Evolutionary conservation across 2,329 filamentous ascomycete species (phyloP), one percentile per base, ranked within the genome.

Genomic region (Fusarium sp.): DNA sequence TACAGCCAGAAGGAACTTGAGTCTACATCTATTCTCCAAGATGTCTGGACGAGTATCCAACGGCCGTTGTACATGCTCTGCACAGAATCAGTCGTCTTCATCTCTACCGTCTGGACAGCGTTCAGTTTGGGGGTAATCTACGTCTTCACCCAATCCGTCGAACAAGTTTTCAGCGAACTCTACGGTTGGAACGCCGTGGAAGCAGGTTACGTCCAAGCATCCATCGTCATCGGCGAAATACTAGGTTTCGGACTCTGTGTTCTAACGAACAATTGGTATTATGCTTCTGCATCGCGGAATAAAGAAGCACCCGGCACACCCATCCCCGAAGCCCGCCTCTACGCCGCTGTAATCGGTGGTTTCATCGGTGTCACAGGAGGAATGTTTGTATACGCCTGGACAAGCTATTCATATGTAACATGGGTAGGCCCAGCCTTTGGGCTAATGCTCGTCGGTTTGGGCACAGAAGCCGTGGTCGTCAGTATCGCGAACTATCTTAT

Each of bases 371-470:
- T 70, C 0, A 63, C 61, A 0, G 67, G 66, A 0, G 67, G 67
- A 7, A 70, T 70, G 67, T 67, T 70, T 6, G 51, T 70, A 0
- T 70, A 70, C 10, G 67, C 67, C 1, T 70, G 67, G 67, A 70
- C 62, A 5, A 67, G 67, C 8, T 70, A 59, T 7, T 25, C 61
- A 4, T 57, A 32, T 2, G 52, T 70, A 1, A 65, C 46, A 1
- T 70, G 67, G 67, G 46, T 67, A 2, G 67, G 62, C 0, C 67
- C 67, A 1, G 62, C 67, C 0, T 29, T 70, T 6, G 67, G 67
- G 0, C 27, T 70, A 1, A 57, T 67, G 57, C 49, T 70, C 2
- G 61, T 70, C n/a, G 67, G 67, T 0, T 32, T 70, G 10, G 67
- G 67, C 0, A 67, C 67, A 0, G 63, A 66, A 3, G 57, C 57